Evolutionary conservation across 148 eudicot genomes (phyloP).

Genomic region (Drosera capensis): DNA sequence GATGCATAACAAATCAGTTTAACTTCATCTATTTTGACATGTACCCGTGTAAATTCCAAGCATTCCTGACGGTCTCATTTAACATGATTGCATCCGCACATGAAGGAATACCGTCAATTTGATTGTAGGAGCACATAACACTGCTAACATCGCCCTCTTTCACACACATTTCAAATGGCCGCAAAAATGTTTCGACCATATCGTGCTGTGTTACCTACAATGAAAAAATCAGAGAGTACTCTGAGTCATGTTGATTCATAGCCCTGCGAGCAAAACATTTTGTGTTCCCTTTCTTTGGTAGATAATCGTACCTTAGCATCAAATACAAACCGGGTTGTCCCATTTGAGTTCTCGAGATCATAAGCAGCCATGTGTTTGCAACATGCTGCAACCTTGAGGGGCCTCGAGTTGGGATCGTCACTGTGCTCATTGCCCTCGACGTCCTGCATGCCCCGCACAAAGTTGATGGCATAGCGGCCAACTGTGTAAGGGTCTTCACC

Average conservation of each 20-base stretch:
- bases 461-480: conserved; percentile 11
- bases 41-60: conserved; percentile 24
- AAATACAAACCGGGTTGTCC: conserved; percentile 9
- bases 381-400: conserved; percentile 19
- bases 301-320: conserved; percentile 7
- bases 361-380: conserved; percentile 21
- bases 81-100: conserved; percentile 19
- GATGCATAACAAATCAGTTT: too few relatives aligned
- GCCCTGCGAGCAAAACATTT: not conserved
- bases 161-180: conserved; percentile 24
- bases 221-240: not conserved
- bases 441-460: conserved; percentile 22
- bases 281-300: not conserved
- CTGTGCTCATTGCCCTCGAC: conserved; percentile 3
- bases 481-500: conserved; percentile 22
- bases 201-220: conserved; percentile 23
- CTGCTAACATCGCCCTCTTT: conserved; percentile 19
- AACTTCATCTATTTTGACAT: too few relatives aligned
- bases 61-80: conserved; percentile 12
- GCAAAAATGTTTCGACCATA: conserved; percentile 17
- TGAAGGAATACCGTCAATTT: conserved; percentile 9
- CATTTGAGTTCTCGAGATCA: conserved; percentile 16
- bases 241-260: too few relatives aligned
- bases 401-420: conserved; percentile 9
- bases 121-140: conserved; percentile 30